Evolutionary conservation across 331 rosid species (phyloP).

Genomic region (Ulmus americana): DNA sequence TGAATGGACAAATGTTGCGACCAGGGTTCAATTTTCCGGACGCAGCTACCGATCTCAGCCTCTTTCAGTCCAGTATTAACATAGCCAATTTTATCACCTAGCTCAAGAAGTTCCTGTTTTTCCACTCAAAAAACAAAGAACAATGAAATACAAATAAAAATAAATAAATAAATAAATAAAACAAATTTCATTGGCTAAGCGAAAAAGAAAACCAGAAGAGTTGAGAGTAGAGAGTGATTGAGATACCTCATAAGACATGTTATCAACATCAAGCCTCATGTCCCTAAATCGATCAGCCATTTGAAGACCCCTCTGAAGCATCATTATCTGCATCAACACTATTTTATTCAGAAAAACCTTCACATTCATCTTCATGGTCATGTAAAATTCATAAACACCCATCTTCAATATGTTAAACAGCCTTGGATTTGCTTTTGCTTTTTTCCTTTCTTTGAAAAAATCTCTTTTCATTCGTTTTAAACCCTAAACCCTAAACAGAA

Average conservation of each 20-base stretch:
- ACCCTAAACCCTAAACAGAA: no score
- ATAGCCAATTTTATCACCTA: constrained; percentile 81
- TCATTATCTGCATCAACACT: constrained; percentile 60
- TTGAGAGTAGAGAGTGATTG: background rate
- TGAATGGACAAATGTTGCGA: constrained; percentile 34
- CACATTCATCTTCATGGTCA: background rate
- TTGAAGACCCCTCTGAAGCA: constrained; percentile 61
- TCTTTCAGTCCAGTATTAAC: constrained; percentile 86
- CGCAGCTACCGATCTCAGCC: constrained; percentile 56
- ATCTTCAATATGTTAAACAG: background rate
- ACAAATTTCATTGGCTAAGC: no score
- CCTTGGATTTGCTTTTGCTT: no score
- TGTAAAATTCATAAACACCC: background rate
- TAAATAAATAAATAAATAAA: background rate
- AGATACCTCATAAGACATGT: constrained; percentile 87
- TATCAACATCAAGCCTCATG: constrained; percentile 87
- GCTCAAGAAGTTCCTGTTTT: constrained; percentile 74
- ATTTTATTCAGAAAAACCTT: background rate
- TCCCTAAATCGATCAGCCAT: constrained; percentile 86
- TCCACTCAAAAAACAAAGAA: background rate
- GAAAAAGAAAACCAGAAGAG: background rate
- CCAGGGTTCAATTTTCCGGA: constrained; percentile 47
- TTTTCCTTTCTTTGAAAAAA: no score
- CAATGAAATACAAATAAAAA: background rate
- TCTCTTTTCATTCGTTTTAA: no score